These are phyloP conservation scores for Setomelanomma holmii DNA, from an alignment of 2,329 filamentous ascomycete genomes.

Conservation along the genomic window DNA sequence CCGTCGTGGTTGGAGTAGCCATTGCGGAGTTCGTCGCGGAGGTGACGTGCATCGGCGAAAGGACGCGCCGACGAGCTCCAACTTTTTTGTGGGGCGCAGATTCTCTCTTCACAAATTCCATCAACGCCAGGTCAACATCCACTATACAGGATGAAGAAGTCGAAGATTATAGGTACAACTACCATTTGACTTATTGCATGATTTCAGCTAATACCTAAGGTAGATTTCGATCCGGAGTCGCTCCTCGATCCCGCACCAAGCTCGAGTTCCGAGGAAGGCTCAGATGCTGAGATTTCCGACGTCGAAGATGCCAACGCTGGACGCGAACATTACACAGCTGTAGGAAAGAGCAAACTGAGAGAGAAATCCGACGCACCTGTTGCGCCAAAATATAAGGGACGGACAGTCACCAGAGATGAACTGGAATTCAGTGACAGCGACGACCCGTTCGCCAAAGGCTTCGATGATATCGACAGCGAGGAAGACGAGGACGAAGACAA, in stretches of 20 bases:
- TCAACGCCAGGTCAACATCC: no score
- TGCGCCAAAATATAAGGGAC: constrained; percentile 81
- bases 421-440: constrained; percentile 63
- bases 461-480: constrained; percentile 50
- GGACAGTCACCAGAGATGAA: constrained; percentile 73
- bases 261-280: constrained; percentile 64
- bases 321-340: constrained; percentile 84
- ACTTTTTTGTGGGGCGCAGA: constrained; percentile 41
- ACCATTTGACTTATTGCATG: rapidly evolving
- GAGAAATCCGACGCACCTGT: constrained; percentile 72
- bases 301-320: constrained; percentile 61
- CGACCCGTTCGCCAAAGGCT: constrained; percentile 55
- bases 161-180: constrained; percentile 36
- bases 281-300: constrained; percentile 55
- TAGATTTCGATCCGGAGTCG: constrained; percentile 84
- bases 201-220: background rate
- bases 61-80: constrained; percentile 21
- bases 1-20: constrained; percentile 27
- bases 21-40: constrained; percentile 32
- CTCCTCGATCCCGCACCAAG: constrained; percentile 62
- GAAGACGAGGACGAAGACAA: constrained; percentile 50
- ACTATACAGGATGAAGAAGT: constrained; percentile 40
- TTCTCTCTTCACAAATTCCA: constrained; percentile 28
- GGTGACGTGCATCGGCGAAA: constrained; percentile 27
- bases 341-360: constrained; percentile 86